phyloP scores from a whole-genome alignment of 1,139 yeast genomes.

The Debaryomyces singareniensis region DNA sequence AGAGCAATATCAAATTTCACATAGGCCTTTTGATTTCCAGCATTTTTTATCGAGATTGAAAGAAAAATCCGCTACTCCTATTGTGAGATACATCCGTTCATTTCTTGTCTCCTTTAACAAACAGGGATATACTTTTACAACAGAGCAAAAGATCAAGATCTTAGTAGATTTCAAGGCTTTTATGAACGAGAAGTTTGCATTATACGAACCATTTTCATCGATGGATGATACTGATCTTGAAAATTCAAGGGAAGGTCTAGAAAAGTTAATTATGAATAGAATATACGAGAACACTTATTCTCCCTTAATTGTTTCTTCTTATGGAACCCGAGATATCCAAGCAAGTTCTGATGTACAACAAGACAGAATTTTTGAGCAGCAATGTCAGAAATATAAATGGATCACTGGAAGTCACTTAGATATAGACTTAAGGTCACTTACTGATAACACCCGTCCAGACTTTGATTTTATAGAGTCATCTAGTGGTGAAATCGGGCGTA shows the following conservation, averaged over 20 bases:
- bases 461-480: conserved; percentile 65
- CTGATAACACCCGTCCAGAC: conserved; percentile 25
- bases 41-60: conserved; percentile 67
- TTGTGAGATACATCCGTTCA: conserved; percentile 78
- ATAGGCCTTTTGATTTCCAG: conserved; percentile 73
- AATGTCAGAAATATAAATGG: conserved; percentile 67
- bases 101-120: conserved; percentile 70
- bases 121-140: conserved; percentile 56
- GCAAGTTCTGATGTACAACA: conserved; percentile 50
- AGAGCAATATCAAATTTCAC: conserved; percentile 35
- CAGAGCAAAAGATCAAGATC: conserved; percentile 72
- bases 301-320: conserved; percentile 53
- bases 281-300: conserved; percentile 75
- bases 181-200: conserved; percentile 57
- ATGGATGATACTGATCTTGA: conserved; percentile 54
- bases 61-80: conserved; percentile 77
- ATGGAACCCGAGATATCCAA: conserved; percentile 31
- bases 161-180: conserved; percentile 68
- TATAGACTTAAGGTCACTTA: conserved; percentile 41
- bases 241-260: conserved; percentile 86
- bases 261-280: conserved; percentile 86
- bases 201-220: conserved; percentile 68
- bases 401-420: conserved; percentile 77
- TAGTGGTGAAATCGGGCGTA: conserved; percentile 62
- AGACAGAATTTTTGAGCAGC: conserved; percentile 52